These are phyloP conservation scores for Hypoxylon sp. DNA, from an alignment of 2,329 filamentous ascomycete genomes.

Conservation along the genomic window DNA sequence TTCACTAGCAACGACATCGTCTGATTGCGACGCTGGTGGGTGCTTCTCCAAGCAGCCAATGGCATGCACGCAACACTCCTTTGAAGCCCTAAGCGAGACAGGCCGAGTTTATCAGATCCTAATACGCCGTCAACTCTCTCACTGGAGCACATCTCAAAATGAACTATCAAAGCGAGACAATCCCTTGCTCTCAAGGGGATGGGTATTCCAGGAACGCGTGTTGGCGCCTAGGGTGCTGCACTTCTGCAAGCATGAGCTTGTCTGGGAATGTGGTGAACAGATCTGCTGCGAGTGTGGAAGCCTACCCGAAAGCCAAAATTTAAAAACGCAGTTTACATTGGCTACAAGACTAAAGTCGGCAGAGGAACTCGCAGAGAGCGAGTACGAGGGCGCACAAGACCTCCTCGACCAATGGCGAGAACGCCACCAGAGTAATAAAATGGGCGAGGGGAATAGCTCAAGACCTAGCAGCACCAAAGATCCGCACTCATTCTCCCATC, in stretches of 20 bases:
- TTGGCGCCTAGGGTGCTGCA: background rate
- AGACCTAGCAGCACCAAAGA: background rate
- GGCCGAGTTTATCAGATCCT: background rate
- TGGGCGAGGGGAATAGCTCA: background rate
- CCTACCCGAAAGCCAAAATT: background rate
- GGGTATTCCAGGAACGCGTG: conserved; percentile 3
- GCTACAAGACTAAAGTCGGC: background rate
- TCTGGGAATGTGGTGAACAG: background rate
- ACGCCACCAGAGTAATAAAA: background rate
- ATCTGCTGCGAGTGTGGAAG: conserved; percentile 1
- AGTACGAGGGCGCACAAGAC: background rate
- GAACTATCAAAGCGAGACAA: background rate
- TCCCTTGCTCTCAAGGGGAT: conserved; percentile 1
- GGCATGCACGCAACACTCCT: background rate
- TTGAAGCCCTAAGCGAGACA: background rate
- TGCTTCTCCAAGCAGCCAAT: background rate
- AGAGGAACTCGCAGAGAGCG: background rate
- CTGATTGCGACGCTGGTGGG: background rate
- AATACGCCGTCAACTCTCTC: background rate
- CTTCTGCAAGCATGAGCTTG: background rate
- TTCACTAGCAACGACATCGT: background rate
- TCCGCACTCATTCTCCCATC: background rate
- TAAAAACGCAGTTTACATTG: background rate
- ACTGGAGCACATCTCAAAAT: background rate
- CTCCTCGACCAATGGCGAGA: background rate